Evolutionary conservation across 192 early-diverging fungal species (phyloP), one percentile per base, ranked within the genome.

Genomic region (Umbelopsis sp.): DNA sequence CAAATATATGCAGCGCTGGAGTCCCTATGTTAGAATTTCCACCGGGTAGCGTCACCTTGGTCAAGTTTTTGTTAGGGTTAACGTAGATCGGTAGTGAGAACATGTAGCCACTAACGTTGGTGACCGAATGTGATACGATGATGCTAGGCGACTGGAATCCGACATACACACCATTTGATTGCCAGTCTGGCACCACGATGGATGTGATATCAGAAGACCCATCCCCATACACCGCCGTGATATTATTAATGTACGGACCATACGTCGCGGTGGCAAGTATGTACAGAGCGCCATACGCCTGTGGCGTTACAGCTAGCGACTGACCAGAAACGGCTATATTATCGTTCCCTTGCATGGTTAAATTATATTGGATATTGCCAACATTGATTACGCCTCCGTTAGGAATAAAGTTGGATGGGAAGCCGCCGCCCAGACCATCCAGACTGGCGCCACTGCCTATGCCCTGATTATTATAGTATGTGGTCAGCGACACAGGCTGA

Each of bases 171-270:
- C 47, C 47, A 13, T 10, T n/a, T 1, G 52, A 21, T 49, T 71
- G 68, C 74, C 74, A 75, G 44, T 75, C 74, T 3, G 74, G 68
- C 13, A 75, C 51, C 8, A 51, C 64, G 7, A 75, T n/a, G 1
- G 45, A 22, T 1, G 74, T 70, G 27, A 23, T 35, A 27, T 58
- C 30, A 11, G 25, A 25, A 0, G 74, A 65, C 13, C 69, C 74
- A 13, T 75, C 74, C 15, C 10, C 21, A 23, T 75, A 75, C n/a
- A 48, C 68, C 13, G 66, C 21, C 0, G 48, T 47, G 25, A 75
- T 20, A 15, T 69, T 46, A 3, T 47, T 44, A 0, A 18, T 49
- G 1, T 52, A 33, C 0, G 69, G 68, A 7, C 74, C 74, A 25
- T 70, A 64, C 20, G 25, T 70, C 1, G 55, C 58, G 3, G 68